Percentiles rank a stretch among this genome's conserved stretches.
phyloP scores from a whole-genome alignment of 352 stramenopile genomes.

The Thalassiosira exigua region DNA sequence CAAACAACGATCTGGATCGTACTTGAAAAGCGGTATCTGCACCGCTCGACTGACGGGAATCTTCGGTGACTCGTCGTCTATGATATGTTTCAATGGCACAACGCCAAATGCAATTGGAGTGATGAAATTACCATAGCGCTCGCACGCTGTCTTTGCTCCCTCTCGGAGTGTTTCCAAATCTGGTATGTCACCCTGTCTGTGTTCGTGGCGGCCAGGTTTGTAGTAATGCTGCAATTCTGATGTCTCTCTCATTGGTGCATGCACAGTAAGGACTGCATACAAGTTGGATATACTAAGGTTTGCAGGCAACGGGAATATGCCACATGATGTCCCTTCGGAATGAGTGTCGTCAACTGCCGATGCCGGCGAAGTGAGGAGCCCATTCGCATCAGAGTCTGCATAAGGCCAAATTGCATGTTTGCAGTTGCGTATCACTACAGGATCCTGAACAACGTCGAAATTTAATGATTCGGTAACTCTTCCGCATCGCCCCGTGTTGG shows the following conservation, averaged over 20 bases:
- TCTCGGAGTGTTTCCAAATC: slow-evolving; percentile 66
- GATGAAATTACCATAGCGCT: slow-evolving; percentile 68
- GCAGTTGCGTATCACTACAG: slow-evolving; percentile 70
- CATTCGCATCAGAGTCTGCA: slow-evolving; percentile 24
- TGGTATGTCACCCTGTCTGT: slow-evolving; percentile 32
- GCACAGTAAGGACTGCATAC: slow-evolving; percentile 81
- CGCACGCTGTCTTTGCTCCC: slow-evolving; percentile 66
- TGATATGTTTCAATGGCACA: slow-evolving; percentile 80
- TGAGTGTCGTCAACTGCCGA: slow-evolving; percentile 19
- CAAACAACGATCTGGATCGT: slow-evolving; percentile 63
- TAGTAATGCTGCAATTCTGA: slow-evolving; percentile 76
- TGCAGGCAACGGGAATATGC: slow-evolving; percentile 81
- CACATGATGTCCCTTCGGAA: slow-evolving; percentile 77
- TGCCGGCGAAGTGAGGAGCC: slow-evolving; percentile 4
- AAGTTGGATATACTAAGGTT: slow-evolving; percentile 82
- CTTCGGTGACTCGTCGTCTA: slow-evolving; percentile 73
- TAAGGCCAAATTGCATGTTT: slow-evolving; percentile 73
- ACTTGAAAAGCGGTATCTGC: slow-evolving; percentile 84
- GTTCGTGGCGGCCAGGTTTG: slow-evolving; percentile 44
- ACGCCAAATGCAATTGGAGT: slow-evolving; percentile 85
- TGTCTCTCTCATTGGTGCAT: slow-evolving; percentile 77
- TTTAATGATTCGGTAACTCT: slow-evolving; percentile 80
- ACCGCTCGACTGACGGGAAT: slow-evolving; percentile 78
- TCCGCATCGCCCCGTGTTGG: slow-evolving; percentile 75
- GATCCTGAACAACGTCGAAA: slow-evolving; percentile 84